A percentile compares a stretch with the other conserved stretches of the same genome.
Evolutionary conservation across 2,329 filamentous ascomycete species (phyloP).

Genomic region (Cytospora leucostoma): DNA sequence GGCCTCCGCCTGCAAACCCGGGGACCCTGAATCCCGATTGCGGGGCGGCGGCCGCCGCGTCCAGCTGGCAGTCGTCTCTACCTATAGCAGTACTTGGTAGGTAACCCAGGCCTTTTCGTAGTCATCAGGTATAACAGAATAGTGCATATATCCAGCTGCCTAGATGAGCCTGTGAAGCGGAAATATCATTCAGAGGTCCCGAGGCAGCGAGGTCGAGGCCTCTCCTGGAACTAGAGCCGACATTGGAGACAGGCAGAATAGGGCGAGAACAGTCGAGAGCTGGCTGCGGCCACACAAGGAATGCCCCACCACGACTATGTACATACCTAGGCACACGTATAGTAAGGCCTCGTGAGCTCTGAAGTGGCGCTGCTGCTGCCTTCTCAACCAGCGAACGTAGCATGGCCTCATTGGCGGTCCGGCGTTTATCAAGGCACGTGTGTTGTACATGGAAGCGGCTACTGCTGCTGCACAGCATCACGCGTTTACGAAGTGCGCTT

Average conservation of each 20-base stretch:
- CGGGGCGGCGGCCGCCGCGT: background rate
- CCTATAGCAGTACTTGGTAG: too few relatives aligned
- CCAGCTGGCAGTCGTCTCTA: background rate
- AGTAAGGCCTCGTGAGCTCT: background rate
- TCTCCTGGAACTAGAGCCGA: too few relatives aligned
- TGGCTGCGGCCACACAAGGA: background rate
- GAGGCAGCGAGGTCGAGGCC: too few relatives aligned
- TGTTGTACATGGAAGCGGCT: background rate
- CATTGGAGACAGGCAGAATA: background rate
- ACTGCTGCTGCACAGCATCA: background rate
- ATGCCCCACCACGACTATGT: background rate
- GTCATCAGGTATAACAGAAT: background rate
- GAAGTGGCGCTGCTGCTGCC: background rate
- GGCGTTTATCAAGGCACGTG: background rate
- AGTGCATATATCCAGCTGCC: background rate
- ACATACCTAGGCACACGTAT: background rate
- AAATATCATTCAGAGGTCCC: background rate
- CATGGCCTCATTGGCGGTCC: background rate
- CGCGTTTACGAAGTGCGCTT: background rate
- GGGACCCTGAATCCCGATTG: background rate
- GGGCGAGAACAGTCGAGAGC: background rate
- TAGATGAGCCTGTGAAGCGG: background rate
- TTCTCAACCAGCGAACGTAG: background rate
- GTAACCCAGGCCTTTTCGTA: background rate
- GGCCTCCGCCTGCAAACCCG: background rate